Percentiles rank a stretch among this genome's conserved stretches.
phyloP scores from a whole-genome alignment of 2,329 filamentous ascomycete genomes.

The Aspergillus brasiliensis region DNA sequence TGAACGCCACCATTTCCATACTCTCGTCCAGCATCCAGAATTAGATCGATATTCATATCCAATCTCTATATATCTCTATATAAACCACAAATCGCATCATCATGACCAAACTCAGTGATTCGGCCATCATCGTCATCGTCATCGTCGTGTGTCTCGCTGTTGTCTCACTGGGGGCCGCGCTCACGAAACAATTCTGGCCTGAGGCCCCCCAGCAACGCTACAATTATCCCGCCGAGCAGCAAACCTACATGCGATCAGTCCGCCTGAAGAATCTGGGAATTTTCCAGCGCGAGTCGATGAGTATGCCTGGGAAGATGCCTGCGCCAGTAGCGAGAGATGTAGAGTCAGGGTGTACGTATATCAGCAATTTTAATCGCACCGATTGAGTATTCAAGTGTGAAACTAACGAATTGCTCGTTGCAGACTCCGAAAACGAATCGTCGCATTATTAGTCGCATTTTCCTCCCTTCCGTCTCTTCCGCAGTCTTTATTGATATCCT shows the following conservation, averaged over 20 bases:
- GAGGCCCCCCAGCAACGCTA: conserved; percentile 19
- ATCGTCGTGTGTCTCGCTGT: conserved; percentile 34
- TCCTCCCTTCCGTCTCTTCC: no score
- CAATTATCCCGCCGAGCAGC: conserved; percentile 30
- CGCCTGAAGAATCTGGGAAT: conserved; percentile 29
- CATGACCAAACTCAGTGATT: conserved; percentile 25
- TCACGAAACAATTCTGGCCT: conserved; percentile 31
- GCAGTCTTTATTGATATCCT: not conserved
- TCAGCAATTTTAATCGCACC: not conserved
- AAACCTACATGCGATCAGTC: conserved; percentile 35
- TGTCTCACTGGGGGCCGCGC: conserved; percentile 32
- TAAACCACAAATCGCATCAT: not conserved
- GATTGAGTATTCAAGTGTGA: not conserved
- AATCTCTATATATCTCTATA: not conserved
- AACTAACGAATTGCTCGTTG: not conserved
- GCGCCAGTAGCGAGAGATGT: conserved; percentile 9
- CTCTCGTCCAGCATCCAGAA: no score
- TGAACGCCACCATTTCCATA: not conserved
- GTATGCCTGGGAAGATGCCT: not conserved
- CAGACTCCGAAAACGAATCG: conserved; percentile 6
- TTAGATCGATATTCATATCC: no score
- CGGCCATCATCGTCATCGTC: conserved; percentile 35
- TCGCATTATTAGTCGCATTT: conserved; percentile 2
- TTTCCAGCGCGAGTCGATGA: conserved; percentile 26
- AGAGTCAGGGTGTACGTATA: conserved; percentile 12